These are phyloP conservation scores for Davidsoniella neocaledoniae DNA, from an alignment of 2,329 filamentous ascomycete species.

Conservation along the genomic window DNA sequence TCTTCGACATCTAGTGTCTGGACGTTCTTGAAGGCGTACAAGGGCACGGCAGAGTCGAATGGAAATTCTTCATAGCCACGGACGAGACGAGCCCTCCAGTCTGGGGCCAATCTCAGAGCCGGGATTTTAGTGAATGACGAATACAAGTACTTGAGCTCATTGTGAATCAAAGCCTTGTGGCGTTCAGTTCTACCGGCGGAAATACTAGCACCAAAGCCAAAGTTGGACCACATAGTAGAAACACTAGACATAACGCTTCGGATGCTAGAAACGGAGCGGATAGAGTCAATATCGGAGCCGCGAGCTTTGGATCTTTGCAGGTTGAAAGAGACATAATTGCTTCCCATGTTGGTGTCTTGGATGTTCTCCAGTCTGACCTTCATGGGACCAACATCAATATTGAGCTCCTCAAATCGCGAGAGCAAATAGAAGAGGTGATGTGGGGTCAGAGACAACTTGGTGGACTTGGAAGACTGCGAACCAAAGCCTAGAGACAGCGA, in stretches of 20 bases:
- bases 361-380: slow-evolving; percentile 90
- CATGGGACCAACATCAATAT: slow-evolving; percentile 85
- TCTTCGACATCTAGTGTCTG: slow-evolving; percentile 87
- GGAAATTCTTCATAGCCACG: slow-evolving; percentile 93
- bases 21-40: slow-evolving; percentile 95
- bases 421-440: slow-evolving; percentile 95
- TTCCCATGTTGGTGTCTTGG: slow-evolving; percentile 68
- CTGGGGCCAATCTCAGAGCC: slow-evolving; percentile 74
- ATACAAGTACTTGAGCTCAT: slow-evolving; percentile 89
- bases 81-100: slow-evolving; percentile 80
- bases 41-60: slow-evolving; percentile 88
- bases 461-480: slow-evolving; percentile 71
- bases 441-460: slow-evolving; percentile 80
- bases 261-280: slow-evolving; percentile 91
- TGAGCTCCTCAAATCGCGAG: slow-evolving; percentile 84
- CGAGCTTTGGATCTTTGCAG: slow-evolving; percentile 65
- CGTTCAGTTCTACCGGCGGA: slow-evolving; percentile 72
- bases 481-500: slow-evolving; percentile 78
- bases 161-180: slow-evolving; percentile 69
- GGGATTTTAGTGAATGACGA: slow-evolving; percentile 98
- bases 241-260: slow-evolving; percentile 95
- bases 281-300: slow-evolving; percentile 71
- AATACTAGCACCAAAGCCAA: slow-evolving; percentile 67
- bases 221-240: slow-evolving; percentile 79
- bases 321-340: slow-evolving; percentile 92